Evolutionary conservation across 1,284 basidiomycete genomes (phyloP).

Genomic region (Tylopilus sp.): DNA sequence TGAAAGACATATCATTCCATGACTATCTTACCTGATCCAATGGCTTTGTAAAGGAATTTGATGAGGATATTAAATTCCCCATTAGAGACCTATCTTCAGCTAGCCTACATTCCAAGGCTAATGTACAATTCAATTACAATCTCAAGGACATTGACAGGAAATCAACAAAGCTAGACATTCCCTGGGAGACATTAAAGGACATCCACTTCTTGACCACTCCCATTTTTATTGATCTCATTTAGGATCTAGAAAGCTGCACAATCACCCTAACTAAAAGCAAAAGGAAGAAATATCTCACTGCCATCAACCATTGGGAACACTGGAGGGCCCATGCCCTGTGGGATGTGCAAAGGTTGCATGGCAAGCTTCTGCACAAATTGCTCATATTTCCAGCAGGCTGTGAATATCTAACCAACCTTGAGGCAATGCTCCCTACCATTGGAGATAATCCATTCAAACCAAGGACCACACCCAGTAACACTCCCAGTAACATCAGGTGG

Average conservation of each 20-base stretch:
- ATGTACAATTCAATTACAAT: constrained; percentile 15
- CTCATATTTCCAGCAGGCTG: not conserved
- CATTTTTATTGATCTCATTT: not conserved
- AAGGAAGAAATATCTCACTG: not conserved
- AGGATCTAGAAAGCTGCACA: not conserved
- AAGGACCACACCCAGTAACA: not conserved
- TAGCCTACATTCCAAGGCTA: not conserved
- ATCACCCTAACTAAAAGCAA: not conserved
- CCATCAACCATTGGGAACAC: fast-evolving
- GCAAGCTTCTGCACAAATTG: not conserved
- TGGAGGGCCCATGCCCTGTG: not conserved
- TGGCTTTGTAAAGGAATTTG: not conserved
- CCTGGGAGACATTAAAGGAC: constrained; percentile 27
- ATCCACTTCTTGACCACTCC: constrained; percentile 8
- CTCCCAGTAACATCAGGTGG: not conserved
- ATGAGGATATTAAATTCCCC: not conserved
- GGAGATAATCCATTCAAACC: constrained; percentile 29
- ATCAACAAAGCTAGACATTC: constrained; percentile 30
- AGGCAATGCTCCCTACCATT: constrained; percentile 26
- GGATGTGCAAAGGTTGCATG: not conserved
- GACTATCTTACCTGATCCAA: no score
- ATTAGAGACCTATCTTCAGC: not conserved
- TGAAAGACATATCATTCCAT: no score
- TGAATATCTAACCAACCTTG: constrained; percentile 13
- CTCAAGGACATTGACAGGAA: constrained; percentile 32